These are phyloP conservation scores for Diddensiella caesifluorescens DNA, from an alignment of 805 yeast species.

Conservation along the genomic window DNA sequence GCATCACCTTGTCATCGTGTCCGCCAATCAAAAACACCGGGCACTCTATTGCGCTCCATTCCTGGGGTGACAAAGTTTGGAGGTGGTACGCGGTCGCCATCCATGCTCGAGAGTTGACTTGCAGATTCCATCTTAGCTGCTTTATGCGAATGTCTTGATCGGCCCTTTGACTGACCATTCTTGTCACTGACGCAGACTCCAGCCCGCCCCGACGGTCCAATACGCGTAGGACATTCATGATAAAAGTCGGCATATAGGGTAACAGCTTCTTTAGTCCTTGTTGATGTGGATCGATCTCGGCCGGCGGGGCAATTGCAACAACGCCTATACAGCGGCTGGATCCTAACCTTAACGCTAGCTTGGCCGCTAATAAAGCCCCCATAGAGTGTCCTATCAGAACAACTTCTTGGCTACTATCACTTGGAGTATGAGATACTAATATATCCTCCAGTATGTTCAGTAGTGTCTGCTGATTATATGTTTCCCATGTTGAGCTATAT, in stretches of 20 bases:
- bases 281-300: conserved; percentile 17
- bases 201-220: conserved; percentile 62
- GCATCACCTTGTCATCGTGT: conserved; percentile 51
- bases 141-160: conserved; percentile 42
- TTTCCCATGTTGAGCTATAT: conserved; percentile 29
- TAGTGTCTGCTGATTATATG: conserved; percentile 38
- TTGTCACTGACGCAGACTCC: conserved; percentile 51
- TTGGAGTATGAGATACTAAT: conserved; percentile 29
- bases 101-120: conserved; percentile 50
- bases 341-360: conserved; percentile 35
- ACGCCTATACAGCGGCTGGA: conserved; percentile 28
- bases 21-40: conserved; percentile 59
- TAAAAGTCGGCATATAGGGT: conserved; percentile 26
- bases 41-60: conserved; percentile 38
- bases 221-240: conserved; percentile 52
- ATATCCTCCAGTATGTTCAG: conserved; percentile 36
- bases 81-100: conserved; percentile 51
- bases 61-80: conserved; percentile 38
- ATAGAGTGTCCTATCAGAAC: conserved; percentile 63
- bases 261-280: conserved; percentile 19
- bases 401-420: conserved; percentile 25
- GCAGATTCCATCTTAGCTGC: conserved; percentile 69
- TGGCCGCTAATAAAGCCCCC: conserved; percentile 57
- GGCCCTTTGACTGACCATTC: conserved; percentile 42
- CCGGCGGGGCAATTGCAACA: conserved; percentile 35